A percentile compares a stretch with the other conserved stretches of the same genome.
phyloP scores from a whole-genome alignment of 768 basidiomycete species.

The Jaapia argillacea region DNA sequence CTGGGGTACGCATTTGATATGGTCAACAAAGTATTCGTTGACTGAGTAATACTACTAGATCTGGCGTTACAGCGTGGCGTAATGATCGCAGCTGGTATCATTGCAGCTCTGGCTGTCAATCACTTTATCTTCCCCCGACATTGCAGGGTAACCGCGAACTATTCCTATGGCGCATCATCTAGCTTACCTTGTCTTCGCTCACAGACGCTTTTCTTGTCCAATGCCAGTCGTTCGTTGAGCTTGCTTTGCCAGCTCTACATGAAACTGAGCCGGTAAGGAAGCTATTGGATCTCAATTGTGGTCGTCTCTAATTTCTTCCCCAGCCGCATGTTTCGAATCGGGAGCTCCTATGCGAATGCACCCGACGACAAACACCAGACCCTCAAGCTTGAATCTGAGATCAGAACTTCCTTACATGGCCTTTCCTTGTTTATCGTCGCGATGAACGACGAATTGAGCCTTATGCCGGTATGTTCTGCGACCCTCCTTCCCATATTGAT shows the following conservation, averaged over 20 bases:
- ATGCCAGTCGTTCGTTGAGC: conserved; percentile 26
- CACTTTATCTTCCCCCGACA: conserved; percentile 36
- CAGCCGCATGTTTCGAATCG: too few relatives aligned
- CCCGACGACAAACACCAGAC: conserved; percentile 23
- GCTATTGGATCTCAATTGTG: too few relatives aligned
- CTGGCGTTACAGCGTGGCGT: conserved; percentile 27
- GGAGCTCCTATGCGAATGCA: too few relatives aligned
- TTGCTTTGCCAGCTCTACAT: conserved; percentile 33
- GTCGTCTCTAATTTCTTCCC: too few relatives aligned
- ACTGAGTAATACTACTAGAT: too few relatives aligned
- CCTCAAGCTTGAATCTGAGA: conserved; percentile 30
- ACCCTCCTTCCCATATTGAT: not conserved
- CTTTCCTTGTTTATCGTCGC: conserved; percentile 26
- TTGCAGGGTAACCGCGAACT: conserved; percentile 28
- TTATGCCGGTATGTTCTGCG: conserved; percentile 30
- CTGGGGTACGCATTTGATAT: too few relatives aligned
- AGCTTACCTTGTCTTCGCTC: too few relatives aligned
- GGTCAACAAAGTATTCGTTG: too few relatives aligned
- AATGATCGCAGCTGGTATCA: conserved; percentile 34
- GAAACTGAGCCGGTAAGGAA: conserved; percentile 29
- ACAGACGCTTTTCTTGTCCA: conserved; percentile 32
- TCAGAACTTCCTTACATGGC: conserved; percentile 29
- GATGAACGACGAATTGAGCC: conserved; percentile 37
- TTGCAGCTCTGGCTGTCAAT: conserved; percentile 33
- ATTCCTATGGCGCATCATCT: too few relatives aligned